Percentiles rank a stretch among this genome's conserved stretches.
phyloP scores from a whole-genome alignment of 2,329 filamentous ascomycete genomes.

The Metarhizium brunneum region DNA sequence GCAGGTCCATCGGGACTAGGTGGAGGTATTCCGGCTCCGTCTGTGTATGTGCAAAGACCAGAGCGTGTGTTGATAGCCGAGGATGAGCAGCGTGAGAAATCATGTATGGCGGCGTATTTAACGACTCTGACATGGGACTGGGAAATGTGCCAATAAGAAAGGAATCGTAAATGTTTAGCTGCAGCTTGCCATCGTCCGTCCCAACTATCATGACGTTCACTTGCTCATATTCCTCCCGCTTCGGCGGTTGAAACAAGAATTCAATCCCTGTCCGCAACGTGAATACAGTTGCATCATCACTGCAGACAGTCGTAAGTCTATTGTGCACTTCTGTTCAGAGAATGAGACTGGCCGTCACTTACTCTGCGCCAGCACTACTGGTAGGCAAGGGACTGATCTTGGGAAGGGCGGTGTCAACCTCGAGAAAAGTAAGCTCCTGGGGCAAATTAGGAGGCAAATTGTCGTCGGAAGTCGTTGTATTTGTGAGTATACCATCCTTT shows the following conservation, averaged over 20 bases:
- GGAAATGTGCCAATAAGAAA: slow-evolving; percentile 65
- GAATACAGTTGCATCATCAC: slow-evolving; percentile 53
- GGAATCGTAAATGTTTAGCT: slow-evolving; percentile 78
- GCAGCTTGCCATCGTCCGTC: slow-evolving; percentile 59
- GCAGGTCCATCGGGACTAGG: slow-evolving; percentile 72
- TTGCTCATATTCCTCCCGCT: slow-evolving; percentile 58
- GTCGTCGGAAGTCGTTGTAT: slow-evolving; percentile 6
- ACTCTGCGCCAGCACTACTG: slow-evolving; percentile 53
- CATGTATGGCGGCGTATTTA: slow-evolving; percentile 22
- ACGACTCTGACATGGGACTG: slow-evolving; percentile 29
- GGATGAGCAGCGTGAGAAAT: slow-evolving; percentile 62
- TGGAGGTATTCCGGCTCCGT: slow-evolving; percentile 27
- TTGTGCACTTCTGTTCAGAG: not conserved
- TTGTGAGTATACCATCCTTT: slow-evolving; percentile 8
- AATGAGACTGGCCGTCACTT: slow-evolving; percentile 18
- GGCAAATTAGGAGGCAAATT: slow-evolving; percentile 47
- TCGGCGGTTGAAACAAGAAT: slow-evolving; percentile 55
- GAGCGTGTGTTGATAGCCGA: slow-evolving; percentile 63
- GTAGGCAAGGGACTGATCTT: slow-evolving; percentile 62
- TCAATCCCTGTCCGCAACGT: slow-evolving; percentile 62
- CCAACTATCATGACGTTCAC: slow-evolving; percentile 73
- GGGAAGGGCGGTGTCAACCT: slow-evolving; percentile 67
- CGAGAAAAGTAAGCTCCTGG: slow-evolving; percentile 61
- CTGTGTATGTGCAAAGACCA: slow-evolving; percentile 45
- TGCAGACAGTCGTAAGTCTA: slow-evolving; percentile 4